Percentiles rank a stretch among this genome's conserved stretches.
These are phyloP conservation scores for Peziza echinospora DNA, from an alignment of 495 filamentous ascomycete species.

Conservation along the genomic window DNA sequence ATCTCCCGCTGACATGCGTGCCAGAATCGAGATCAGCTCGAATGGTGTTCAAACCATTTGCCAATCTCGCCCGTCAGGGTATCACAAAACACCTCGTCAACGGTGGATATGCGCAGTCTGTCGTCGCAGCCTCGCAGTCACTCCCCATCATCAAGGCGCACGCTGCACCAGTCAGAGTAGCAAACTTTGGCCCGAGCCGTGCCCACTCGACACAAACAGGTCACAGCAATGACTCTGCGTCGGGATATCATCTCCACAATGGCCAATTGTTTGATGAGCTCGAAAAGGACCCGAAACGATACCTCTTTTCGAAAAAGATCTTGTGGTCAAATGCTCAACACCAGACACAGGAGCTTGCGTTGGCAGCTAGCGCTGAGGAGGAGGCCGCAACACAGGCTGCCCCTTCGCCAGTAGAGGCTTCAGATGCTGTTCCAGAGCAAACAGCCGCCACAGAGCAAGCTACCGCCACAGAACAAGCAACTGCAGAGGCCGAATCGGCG, in stretches of 20 bases:
- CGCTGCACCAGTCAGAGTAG: conserved; percentile 37
- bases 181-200: conserved; percentile 28
- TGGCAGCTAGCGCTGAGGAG: conserved; percentile 1
- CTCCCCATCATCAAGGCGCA: conserved; percentile 57
- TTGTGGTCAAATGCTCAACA: conserved; percentile 20
- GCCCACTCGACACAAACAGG: conserved; percentile 30
- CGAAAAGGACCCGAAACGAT: conserved; percentile 17
- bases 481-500: conserved; percentile 18
- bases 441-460: conserved; percentile 5
- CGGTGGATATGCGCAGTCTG: conserved; percentile 81
- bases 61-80: conserved; percentile 91
- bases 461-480: conserved; percentile 27
- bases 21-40: conserved; percentile 23
- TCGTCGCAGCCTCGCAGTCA: conserved; percentile 87
- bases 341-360: conserved; percentile 15
- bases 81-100: conserved; percentile 88
- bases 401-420: conserved; percentile 3
- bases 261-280: conserved; percentile 15
- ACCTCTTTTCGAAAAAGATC: conserved; percentile 19
- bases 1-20: background rate
- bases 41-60: conserved; percentile 65
- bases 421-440: conserved; percentile 2
- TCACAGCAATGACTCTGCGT: conserved; percentile 49
- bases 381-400: conserved; percentile 6
- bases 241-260: conserved; percentile 17